phyloP scores from a whole-genome alignment of 2,329 filamentous ascomycete genomes.

The Knoxdaviesia proteae region DNA sequence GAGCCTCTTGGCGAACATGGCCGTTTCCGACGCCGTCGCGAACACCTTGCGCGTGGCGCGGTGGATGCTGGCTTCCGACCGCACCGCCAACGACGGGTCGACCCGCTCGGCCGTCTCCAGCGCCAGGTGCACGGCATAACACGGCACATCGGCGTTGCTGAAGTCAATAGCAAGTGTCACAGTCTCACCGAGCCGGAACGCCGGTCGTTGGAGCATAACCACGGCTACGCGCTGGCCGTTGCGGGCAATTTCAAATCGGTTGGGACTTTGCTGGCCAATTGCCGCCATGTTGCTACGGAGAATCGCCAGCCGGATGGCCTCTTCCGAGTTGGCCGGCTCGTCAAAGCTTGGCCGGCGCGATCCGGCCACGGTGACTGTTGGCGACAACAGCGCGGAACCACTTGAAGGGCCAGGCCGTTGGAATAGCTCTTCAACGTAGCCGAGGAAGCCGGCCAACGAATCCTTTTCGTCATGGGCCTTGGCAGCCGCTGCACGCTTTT shows the following conservation, averaged over 20 bases:
- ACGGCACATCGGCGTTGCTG: conserved; percentile 52
- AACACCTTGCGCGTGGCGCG: conserved; percentile 71
- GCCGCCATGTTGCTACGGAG: conserved; percentile 54
- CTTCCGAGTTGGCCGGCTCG: conserved; percentile 45
- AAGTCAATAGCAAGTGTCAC: conserved; percentile 77
- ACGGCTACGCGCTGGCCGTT: conserved; percentile 84
- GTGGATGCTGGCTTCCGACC: conserved; percentile 69
- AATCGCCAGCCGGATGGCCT: conserved; percentile 81
- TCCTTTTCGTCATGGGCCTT: conserved; percentile 16
- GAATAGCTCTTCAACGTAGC: conserved; percentile 59
- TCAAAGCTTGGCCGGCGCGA: conserved; percentile 33
- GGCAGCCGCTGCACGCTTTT: neutral
- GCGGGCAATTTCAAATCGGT: conserved; percentile 85
- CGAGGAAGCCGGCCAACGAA: conserved; percentile 42
- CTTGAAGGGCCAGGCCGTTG: conserved; percentile 22
- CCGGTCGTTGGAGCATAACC: conserved; percentile 69
- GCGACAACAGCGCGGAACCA: conserved; percentile 46
- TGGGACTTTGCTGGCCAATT: conserved; percentile 58
- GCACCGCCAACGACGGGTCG: conserved; percentile 57
- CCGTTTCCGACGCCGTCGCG: conserved; percentile 58
- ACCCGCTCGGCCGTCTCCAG: conserved; percentile 78
- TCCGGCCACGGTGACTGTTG: conserved; percentile 34
- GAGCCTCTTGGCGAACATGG: conserved; percentile 58
- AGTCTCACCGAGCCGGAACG: conserved; percentile 75
- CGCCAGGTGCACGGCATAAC: conserved; percentile 66